A percentile compares a stretch with the other conserved stretches of the same genome.
Evolutionary conservation across 75 land plant genomes (phyloP).

Genomic region (Larix kaempferi): DNA sequence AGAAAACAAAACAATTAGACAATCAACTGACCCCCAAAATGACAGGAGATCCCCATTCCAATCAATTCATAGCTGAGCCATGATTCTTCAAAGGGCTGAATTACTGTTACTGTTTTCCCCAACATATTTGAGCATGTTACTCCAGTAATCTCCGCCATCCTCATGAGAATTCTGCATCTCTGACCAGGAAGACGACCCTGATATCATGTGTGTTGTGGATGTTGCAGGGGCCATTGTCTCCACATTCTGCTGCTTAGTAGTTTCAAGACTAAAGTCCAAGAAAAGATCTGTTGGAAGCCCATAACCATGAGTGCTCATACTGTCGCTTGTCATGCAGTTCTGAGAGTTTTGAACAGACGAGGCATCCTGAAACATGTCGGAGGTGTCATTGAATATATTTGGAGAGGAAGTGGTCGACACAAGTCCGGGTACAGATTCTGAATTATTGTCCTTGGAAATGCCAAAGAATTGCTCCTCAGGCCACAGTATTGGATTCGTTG

Average conservation of each 20-base stretch:
- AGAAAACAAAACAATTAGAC: background rate
- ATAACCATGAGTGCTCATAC: background rate
- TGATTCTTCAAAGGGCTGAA: background rate
- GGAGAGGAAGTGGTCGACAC: background rate
- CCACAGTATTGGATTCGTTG: too few species aligned
- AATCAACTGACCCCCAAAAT: background rate
- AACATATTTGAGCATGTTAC: constrained; percentile 6
- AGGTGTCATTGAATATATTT: constrained; percentile 3
- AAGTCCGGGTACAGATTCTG: background rate
- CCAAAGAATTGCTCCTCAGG: too few species aligned
- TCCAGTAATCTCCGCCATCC: constrained; percentile 8
- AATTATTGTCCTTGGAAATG: too few species aligned
- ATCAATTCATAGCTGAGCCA: background rate
- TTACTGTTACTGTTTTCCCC: background rate
- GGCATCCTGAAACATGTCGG: background rate
- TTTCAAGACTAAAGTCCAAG: constrained; percentile 2
- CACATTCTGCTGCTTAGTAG: background rate
- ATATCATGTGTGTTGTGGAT: background rate
- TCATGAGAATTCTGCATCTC: background rate
- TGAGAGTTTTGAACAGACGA: too few species aligned
- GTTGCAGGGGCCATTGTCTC: background rate
- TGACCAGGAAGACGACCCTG: background rate
- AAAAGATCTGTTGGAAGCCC: background rate
- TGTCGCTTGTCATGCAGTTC: too few species aligned
- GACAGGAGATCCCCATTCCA: too few species aligned